phyloP scores from a whole-genome alignment of 2,329 filamentous ascomycete genomes.

The Microsporum canis region DNA sequence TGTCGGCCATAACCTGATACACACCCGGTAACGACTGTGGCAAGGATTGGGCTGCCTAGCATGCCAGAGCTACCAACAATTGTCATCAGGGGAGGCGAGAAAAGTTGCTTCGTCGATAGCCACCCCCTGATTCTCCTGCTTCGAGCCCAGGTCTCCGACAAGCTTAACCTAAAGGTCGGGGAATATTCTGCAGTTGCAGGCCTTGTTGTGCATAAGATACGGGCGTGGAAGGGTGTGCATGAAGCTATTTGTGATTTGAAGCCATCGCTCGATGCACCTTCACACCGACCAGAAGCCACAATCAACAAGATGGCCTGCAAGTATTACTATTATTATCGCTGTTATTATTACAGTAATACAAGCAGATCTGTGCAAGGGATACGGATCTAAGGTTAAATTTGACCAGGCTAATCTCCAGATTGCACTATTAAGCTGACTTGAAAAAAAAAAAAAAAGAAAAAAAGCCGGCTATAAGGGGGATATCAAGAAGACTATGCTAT shows the following conservation, averaged over 20 bases:
- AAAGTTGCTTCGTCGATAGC: too few relatives aligned
- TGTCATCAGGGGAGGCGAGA: too few relatives aligned
- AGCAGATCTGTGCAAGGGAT: background rate
- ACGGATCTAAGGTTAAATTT: background rate
- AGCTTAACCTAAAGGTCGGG: background rate
- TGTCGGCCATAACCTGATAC: too few relatives aligned
- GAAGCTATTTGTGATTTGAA: background rate
- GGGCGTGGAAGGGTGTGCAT: background rate
- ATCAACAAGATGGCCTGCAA: background rate
- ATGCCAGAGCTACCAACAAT: too few relatives aligned
- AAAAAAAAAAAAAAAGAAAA: background rate
- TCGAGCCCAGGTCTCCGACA: too few relatives aligned
- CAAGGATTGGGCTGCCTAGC: too few relatives aligned
- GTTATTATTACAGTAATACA: background rate
- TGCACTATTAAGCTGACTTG: background rate
- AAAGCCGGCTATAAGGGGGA: background rate
- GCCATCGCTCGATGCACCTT: background rate
- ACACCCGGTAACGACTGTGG: too few relatives aligned
- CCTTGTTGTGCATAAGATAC: background rate
- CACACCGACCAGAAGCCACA: background rate
- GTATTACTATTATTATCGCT: background rate
- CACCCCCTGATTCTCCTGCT: background rate
- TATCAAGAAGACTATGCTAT: background rate
- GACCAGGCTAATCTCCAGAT: background rate
- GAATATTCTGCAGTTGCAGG: background rate